phyloP scores from a whole-genome alignment of 2,329 filamentous ascomycete species.

The Akanthomyces muscarius region DNA sequence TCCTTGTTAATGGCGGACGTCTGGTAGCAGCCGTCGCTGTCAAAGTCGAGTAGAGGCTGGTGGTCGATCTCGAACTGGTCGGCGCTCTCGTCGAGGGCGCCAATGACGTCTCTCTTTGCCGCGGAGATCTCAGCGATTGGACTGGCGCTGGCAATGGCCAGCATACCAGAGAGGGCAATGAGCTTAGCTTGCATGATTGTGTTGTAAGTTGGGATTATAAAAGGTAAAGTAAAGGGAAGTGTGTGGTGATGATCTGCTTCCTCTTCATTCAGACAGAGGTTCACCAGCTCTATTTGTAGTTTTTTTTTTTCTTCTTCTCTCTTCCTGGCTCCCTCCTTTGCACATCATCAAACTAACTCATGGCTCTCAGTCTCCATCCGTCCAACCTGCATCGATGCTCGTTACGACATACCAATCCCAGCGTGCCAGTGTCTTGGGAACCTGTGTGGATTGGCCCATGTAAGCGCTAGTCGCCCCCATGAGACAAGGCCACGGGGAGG shows the following conservation, averaged over 20 bases:
- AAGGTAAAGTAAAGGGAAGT: neutral
- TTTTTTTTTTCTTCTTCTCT: neutral
- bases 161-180: conserved; percentile 4
- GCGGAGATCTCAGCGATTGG: conserved; percentile 10
- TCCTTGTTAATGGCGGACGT: conserved; percentile 40
- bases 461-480: conserved; percentile 6
- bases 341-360: neutral
- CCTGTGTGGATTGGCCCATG: neutral
- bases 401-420: neutral
- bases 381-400: neutral
- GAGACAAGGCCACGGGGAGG: neutral
- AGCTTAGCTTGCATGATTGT: neutral
- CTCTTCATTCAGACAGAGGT: neutral
- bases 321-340: neutral
- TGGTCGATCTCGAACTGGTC: conserved; percentile 31
- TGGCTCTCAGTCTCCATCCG: neutral
- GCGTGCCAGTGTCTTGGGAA: neutral
- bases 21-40: conserved; percentile 41
- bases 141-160: conserved; percentile 21
- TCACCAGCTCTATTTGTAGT: neutral
- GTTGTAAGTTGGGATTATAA: neutral
- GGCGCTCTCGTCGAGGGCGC: conserved; percentile 31
- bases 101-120: conserved; percentile 26
- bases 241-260: neutral
- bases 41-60: conserved; percentile 38